phyloP scores from a whole-genome alignment of 192 early-diverging fungal genomes.

The Coemansia reversa region DNA sequence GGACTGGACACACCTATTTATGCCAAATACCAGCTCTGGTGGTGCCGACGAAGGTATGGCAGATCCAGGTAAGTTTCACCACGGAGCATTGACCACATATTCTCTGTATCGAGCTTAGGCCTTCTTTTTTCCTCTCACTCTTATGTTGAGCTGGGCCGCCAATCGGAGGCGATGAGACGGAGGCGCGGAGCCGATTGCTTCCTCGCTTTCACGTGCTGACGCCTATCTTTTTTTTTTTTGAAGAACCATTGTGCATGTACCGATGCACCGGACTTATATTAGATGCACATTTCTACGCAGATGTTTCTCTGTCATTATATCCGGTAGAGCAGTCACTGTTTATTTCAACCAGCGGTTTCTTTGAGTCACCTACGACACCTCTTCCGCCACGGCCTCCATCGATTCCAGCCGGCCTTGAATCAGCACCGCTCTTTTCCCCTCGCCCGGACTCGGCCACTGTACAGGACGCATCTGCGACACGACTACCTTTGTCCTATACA shows the following conservation, averaged over 20 bases:
- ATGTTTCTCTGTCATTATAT: conserved; percentile 3
- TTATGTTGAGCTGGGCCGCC: not conserved
- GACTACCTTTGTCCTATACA: not conserved
- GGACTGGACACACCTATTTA: conserved; percentile 52
- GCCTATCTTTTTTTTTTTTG: not conserved
- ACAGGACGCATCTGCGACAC: conserved; percentile 3
- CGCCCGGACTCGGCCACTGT: conserved; percentile 1
- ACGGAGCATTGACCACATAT: not conserved
- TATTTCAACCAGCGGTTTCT: conserved; percentile 37
- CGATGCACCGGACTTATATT: conserved; percentile 3
- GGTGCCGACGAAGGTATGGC: conserved; percentile 21
- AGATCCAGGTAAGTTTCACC: conserved; percentile 41
- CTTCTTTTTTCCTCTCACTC: conserved; percentile 1
- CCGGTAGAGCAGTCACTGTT: conserved; percentile 41
- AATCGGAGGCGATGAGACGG: conserved; percentile 5
- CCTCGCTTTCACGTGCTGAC: conserved; percentile 13
- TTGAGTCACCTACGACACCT: conserved; percentile 26
- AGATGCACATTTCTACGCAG: not conserved
- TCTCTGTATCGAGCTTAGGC: not conserved
- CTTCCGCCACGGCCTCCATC: conserved; percentile 46
- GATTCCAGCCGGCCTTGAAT: conserved; percentile 46
- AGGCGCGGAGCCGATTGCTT: conserved; percentile 1
- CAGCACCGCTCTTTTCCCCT: conserved; percentile 39
- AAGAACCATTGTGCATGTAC: not conserved
- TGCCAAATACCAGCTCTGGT: conserved; percentile 22